These are phyloP conservation scores for Forsythia viridissima DNA, from an alignment of 257 asterid species.

Conservation along the genomic window DNA sequence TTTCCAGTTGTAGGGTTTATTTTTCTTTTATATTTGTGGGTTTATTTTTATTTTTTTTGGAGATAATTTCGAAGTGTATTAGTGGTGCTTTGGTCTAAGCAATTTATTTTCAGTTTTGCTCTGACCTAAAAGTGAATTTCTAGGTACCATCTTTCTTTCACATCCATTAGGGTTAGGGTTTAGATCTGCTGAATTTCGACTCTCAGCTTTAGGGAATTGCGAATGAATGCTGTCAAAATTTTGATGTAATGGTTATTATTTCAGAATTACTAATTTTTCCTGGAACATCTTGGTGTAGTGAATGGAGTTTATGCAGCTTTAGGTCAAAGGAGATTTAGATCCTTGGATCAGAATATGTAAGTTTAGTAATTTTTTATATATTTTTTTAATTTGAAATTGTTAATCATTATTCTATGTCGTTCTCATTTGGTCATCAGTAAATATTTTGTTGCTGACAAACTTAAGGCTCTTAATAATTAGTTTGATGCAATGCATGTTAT, in stretches of 20 bases:
- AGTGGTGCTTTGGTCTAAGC: background rate
- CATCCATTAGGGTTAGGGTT: background rate
- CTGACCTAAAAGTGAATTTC: background rate
- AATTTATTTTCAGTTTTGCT: background rate
- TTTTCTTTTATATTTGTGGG: background rate
- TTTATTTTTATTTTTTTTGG: background rate
- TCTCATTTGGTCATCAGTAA: background rate
- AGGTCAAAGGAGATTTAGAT: slow-evolving; percentile 18
- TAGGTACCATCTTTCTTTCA: background rate
- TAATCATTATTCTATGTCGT: background rate
- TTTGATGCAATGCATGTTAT: background rate
- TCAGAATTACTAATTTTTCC: slow-evolving; percentile 18
- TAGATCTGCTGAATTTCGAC: background rate
- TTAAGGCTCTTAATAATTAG: background rate
- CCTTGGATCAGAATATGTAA: slow-evolving; percentile 42
- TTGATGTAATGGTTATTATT: slow-evolving; percentile 7
- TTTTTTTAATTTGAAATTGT: slow-evolving; percentile 1
- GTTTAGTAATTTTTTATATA: slow-evolving; percentile 14
- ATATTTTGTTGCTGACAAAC: background rate
- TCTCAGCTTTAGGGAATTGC: background rate
- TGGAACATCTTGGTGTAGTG: slow-evolving; percentile 28
- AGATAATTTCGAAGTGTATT: background rate
- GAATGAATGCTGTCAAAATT: background rate
- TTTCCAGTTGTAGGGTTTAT: background rate
- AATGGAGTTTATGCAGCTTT: slow-evolving; percentile 18